These are phyloP conservation scores for Suillus subalutaceus DNA, from an alignment of 768 basidiomycete species.

Conservation along the genomic window DNA sequence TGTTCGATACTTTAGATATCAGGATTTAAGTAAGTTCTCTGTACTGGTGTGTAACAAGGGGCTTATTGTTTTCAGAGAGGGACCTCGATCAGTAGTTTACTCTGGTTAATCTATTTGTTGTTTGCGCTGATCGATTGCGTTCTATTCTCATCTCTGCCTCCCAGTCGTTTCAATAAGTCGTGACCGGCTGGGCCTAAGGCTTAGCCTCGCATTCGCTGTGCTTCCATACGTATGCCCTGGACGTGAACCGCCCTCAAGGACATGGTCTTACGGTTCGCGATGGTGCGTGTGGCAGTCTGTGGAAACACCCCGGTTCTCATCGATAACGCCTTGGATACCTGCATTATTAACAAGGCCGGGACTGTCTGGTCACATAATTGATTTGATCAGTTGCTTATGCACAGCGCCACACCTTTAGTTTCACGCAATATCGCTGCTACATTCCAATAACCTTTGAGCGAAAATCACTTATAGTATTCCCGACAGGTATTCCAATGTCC, in stretches of 20 bases:
- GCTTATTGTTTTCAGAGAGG: conserved; percentile 1
- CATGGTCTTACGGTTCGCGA: neutral
- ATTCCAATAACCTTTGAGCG: too few species aligned
- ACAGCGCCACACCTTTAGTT: too few species aligned
- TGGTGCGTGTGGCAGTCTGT: neutral
- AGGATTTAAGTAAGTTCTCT: conserved; percentile 54
- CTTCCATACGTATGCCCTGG: neutral
- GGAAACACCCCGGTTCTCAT: neutral
- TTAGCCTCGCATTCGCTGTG: neutral
- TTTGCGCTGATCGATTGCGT: neutral
- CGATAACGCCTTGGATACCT: neutral
- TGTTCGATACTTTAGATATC: conserved; percentile 66
- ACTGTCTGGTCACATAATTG: too few species aligned
- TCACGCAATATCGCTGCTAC: too few species aligned
- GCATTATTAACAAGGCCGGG: neutral
- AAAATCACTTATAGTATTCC: too few species aligned
- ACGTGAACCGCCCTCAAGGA: neutral
- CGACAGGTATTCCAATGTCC: too few species aligned
- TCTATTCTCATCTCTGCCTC: neutral
- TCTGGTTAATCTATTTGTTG: neutral
- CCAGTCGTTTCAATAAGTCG: neutral
- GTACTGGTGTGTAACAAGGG: too few species aligned
- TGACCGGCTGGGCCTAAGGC: neutral
- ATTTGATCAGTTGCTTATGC: too few species aligned
- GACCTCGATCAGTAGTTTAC: neutral